phyloP scores from a whole-genome alignment of 2,329 filamentous ascomycete genomes.

The Thielaviopsis punctulata region DNA sequence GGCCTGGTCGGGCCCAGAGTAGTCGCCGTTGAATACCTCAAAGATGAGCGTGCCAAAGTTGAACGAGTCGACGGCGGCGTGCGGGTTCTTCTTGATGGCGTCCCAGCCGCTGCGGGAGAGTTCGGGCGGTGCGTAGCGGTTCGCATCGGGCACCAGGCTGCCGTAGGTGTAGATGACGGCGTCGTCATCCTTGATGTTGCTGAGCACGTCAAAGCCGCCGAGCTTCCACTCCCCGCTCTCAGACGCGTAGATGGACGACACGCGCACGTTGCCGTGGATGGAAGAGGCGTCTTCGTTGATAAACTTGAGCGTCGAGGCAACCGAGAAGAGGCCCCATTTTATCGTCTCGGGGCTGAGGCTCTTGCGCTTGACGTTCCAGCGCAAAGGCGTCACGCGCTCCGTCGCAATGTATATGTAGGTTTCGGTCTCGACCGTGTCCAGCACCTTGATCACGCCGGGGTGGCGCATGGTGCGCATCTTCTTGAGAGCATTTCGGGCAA shows the following conservation, averaged over 20 bases:
- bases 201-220: slow-evolving; percentile 81
- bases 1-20: slow-evolving; percentile 58
- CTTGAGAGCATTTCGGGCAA: slow-evolving; percentile 85
- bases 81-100: slow-evolving; percentile 63
- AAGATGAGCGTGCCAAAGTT: slow-evolving; percentile 70
- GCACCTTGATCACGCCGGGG: slow-evolving; percentile 81
- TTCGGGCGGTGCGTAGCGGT: slow-evolving; percentile 74
- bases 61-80: slow-evolving; percentile 73
- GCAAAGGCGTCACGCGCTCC: slow-evolving; percentile 69
- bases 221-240: slow-evolving; percentile 98
- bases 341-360: slow-evolving; percentile 80
- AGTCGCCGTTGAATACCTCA: slow-evolving; percentile 83
- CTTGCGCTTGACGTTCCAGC: slow-evolving; percentile 80
- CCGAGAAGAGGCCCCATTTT: slow-evolving; percentile 84
- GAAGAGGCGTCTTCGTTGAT: slow-evolving; percentile 87
- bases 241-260: slow-evolving; percentile 77
- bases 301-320: slow-evolving; percentile 87
- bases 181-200: slow-evolving; percentile 90
- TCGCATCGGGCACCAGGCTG: slow-evolving; percentile 70
- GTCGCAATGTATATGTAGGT: slow-evolving; percentile 92
- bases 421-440: slow-evolving; percentile 93
- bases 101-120: slow-evolving; percentile 82
- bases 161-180: slow-evolving; percentile 88
- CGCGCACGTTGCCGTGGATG: slow-evolving; percentile 73
- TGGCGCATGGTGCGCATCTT: slow-evolving; percentile 88